A percentile compares a stretch with the other conserved stretches of the same genome.
These are phyloP conservation scores for Dryas drummondii DNA, from an alignment of 306 rosid genomes.

Conservation along the genomic window DNA sequence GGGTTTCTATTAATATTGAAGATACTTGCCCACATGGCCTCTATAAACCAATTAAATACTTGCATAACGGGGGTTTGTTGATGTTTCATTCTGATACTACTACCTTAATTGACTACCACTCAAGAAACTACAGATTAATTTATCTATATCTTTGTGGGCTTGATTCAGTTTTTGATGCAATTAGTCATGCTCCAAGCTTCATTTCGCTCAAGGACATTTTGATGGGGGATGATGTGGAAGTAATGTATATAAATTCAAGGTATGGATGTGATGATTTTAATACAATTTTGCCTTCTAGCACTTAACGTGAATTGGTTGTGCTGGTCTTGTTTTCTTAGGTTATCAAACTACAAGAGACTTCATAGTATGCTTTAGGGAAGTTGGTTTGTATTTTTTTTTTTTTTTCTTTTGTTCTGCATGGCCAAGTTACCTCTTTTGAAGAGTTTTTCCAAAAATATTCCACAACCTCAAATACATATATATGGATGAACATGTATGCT, in stretches of 20 bases:
- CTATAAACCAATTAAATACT: neutral
- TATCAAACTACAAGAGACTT: neutral
- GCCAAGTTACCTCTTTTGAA: too few species aligned
- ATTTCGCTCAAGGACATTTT: conserved; percentile 5
- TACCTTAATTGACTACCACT: neutral
- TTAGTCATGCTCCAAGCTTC: neutral
- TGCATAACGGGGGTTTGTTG: neutral
- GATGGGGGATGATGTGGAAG: neutral
- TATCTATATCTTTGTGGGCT: too few species aligned
- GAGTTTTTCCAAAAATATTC: too few species aligned
- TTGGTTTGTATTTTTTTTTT: too few species aligned
- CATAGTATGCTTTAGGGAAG: too few species aligned
- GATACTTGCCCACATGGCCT: neutral
- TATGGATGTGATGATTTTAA: neutral
- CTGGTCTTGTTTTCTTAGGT: neutral
- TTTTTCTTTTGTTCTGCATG: too few species aligned
- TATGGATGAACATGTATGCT: too few species aligned
- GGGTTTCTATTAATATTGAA: neutral
- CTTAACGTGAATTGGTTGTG: too few species aligned
- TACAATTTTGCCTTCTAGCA: neutral
- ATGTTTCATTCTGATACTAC: neutral
- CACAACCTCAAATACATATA: too few species aligned
- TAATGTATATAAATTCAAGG: conserved; percentile 1
- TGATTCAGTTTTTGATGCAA: neutral
- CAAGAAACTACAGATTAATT: too few species aligned